A percentile compares a stretch with the other conserved stretches of the same genome.
Evolutionary conservation across 2,329 filamentous ascomycete genomes (phyloP).

Genomic region (Fusarium graminum): DNA sequence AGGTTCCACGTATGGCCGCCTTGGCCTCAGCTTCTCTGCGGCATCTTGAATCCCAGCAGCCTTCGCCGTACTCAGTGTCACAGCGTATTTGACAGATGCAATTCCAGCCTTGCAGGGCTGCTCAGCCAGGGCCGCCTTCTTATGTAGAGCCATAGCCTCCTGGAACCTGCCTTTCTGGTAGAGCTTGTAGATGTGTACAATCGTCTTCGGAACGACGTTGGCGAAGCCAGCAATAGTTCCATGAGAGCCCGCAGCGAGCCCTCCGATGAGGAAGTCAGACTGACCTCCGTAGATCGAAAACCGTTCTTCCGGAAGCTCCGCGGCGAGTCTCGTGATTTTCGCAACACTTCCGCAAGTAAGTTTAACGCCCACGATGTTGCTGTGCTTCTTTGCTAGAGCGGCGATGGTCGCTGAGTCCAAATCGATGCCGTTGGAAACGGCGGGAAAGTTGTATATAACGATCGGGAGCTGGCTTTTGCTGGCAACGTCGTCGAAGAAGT

Average conservation of each 20-base stretch:
- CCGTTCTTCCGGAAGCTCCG: constrained; percentile 61
- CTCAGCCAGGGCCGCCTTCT: constrained; percentile 74
- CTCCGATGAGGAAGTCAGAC: constrained; percentile 76
- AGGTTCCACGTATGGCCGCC: constrained; percentile 69
- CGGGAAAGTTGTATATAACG: constrained; percentile 77
- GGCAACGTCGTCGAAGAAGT: constrained; percentile 71
- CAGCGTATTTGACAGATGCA: constrained; percentile 75
- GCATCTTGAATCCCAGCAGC: constrained; percentile 71
- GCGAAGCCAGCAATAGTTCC: constrained; percentile 74
- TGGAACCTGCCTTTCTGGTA: constrained; percentile 68
- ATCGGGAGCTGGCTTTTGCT: constrained; percentile 65
- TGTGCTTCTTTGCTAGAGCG: constrained; percentile 38
- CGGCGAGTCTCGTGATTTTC: constrained; percentile 73
- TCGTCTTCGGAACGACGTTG: constrained; percentile 71
- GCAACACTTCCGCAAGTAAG: constrained; percentile 79
- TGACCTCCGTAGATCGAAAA: constrained; percentile 81
- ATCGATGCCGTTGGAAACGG: constrained; percentile 75
- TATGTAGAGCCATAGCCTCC: constrained; percentile 72
- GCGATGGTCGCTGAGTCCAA: constrained; percentile 72
- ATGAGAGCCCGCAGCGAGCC: constrained; percentile 67
- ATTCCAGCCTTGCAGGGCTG: constrained; percentile 75
- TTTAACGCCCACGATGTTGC: constrained; percentile 77
- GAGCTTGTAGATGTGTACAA: constrained; percentile 70
- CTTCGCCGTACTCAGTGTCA: constrained; percentile 69
- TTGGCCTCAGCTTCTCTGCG: constrained; percentile 68